phyloP scores from a whole-genome alignment of 2,329 filamentous ascomycete species.

The Ceratocystis destructans region DNA sequence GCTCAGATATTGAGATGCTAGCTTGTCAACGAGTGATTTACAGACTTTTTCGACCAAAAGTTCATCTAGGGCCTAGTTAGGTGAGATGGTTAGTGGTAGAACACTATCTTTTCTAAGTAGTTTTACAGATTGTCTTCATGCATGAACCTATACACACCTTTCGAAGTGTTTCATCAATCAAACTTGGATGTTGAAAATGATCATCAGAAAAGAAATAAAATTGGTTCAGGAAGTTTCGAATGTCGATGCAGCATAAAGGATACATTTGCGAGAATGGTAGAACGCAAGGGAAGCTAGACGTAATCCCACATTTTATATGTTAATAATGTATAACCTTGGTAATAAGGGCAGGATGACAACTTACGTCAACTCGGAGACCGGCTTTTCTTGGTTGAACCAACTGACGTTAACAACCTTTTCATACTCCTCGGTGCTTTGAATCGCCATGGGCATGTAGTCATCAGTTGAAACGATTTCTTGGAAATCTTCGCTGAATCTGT shows the following conservation, averaged over 20 bases:
- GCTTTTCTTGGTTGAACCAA: slow-evolving; percentile 83
- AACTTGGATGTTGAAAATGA: slow-evolving; percentile 77
- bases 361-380: slow-evolving; percentile 59
- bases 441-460: slow-evolving; percentile 99
- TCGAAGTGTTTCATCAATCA: slow-evolving; percentile 83
- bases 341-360: slow-evolving; percentile 23
- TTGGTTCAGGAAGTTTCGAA: slow-evolving; percentile 92
- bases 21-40: slow-evolving; percentile 70
- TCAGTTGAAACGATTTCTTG: slow-evolving; percentile 85
- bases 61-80: slow-evolving; percentile 68
- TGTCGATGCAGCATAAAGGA: slow-evolving; percentile 93
- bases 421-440: slow-evolving; percentile 79
- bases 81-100: background rate
- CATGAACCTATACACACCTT: slow-evolving; percentile 35
- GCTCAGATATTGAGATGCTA: slow-evolving; percentile 85
- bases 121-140: background rate
- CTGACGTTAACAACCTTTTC: slow-evolving; percentile 91
- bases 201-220: slow-evolving; percentile 97
- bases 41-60: slow-evolving; percentile 89
- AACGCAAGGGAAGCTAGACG: slow-evolving; percentile 73
- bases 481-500: slow-evolving; percentile 87
- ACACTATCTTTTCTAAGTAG: background rate
- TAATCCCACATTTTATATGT: slow-evolving; percentile 21
- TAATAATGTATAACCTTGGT: background rate
- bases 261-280: slow-evolving; percentile 99